These are phyloP conservation scores for Mucor saturninus DNA, from an alignment of 371 early-diverging fungal genomes.

Conservation along the genomic window DNA sequence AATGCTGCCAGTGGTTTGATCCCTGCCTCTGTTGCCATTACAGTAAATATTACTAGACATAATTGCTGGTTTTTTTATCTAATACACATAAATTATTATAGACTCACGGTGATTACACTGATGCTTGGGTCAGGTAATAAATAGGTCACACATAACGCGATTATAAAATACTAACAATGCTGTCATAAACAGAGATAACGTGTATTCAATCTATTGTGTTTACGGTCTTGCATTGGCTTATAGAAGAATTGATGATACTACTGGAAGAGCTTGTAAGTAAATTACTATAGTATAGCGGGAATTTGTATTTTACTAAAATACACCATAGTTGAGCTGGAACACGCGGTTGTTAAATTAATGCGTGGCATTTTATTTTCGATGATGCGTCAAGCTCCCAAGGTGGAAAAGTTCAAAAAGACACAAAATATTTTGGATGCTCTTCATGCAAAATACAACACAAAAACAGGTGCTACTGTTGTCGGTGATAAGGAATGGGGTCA, in stretches of 20 bases:
- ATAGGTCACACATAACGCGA: neutral
- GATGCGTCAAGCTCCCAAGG: slow-evolving; percentile 89
- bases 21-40: slow-evolving; percentile 89
- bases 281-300: neutral
- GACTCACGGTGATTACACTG: slow-evolving; percentile 83
- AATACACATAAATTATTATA: slow-evolving; percentile 10
- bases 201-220: slow-evolving; percentile 90
- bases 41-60: slow-evolving; percentile 37
- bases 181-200: slow-evolving; percentile 74
- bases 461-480: slow-evolving; percentile 86
- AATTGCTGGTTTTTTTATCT: too few relatives aligned
- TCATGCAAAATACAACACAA: slow-evolving; percentile 90
- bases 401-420: slow-evolving; percentile 82
- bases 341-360: slow-evolving; percentile 81
- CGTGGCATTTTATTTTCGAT: slow-evolving; percentile 81
- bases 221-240: slow-evolving; percentile 89
- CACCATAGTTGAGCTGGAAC: slow-evolving; percentile 77
- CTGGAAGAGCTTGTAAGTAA: slow-evolving; percentile 80
- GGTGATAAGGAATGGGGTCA: slow-evolving; percentile 88
- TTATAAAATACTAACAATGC: neutral
- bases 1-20: slow-evolving; percentile 88
- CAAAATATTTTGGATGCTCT: slow-evolving; percentile 73
- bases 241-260: slow-evolving; percentile 81
- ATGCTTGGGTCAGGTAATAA: slow-evolving; percentile 88
- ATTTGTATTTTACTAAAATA: neutral